Conservation (phyloP, 1,139 yeast species). For the Torulaspora globosa region DNA sequence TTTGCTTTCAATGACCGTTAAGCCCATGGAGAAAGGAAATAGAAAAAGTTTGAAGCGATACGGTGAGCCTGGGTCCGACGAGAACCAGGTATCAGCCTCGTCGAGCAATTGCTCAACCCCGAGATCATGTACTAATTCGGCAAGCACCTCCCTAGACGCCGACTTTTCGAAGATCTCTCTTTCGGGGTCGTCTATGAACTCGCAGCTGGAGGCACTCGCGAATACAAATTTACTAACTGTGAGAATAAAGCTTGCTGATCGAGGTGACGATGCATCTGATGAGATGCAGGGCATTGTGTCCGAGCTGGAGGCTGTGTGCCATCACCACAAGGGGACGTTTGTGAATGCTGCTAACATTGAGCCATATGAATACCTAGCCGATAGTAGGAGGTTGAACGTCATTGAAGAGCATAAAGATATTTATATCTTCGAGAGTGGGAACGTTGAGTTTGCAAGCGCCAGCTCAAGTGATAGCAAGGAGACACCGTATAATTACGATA, state of each 20-base stretch:
- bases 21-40: neutral
- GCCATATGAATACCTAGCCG: constrained; percentile 31
- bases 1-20: neutral
- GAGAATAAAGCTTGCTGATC: constrained; percentile 20
- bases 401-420: constrained; percentile 23
- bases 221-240: constrained; percentile 30
- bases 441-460: constrained; percentile 20
- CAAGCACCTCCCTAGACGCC: constrained; percentile 5
- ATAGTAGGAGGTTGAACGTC: constrained; percentile 22
- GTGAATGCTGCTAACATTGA: constrained; percentile 28
- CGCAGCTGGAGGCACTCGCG: constrained; percentile 32
- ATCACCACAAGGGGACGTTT: constrained; percentile 22
- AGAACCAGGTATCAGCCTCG: neutral
- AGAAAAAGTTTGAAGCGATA: neutral
- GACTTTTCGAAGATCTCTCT: constrained; percentile 5
- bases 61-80: neutral
- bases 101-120: constrained; percentile 4
- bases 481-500: constrained; percentile 25
- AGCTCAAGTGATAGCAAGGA: constrained; percentile 10
- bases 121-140: neutral
- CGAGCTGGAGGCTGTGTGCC: constrained; percentile 16
- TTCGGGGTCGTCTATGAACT: constrained; percentile 6
- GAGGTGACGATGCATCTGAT: constrained; percentile 1
- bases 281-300: constrained; percentile 9
- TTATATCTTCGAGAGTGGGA: constrained; percentile 29